A percentile compares a stretch with the other conserved stretches of the same genome.
Conservation (phyloP, 257 asterid species). For the Solanum bukasovii region DNA sequence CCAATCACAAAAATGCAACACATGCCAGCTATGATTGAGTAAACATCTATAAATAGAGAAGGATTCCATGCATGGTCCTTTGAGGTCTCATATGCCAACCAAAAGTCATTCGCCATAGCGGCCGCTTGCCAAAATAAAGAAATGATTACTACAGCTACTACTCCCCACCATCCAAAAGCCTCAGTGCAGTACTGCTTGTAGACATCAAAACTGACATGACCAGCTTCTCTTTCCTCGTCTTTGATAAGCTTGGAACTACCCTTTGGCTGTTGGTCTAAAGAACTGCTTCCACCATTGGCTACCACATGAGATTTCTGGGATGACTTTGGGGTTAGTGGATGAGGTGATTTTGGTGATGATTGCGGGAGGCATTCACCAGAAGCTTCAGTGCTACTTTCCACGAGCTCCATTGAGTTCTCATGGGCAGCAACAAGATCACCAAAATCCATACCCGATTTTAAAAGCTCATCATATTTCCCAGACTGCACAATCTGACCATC, state of each 20-base stretch:
- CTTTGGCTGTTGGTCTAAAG: slow-evolving; percentile 11
- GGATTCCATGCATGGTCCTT: slow-evolving; percentile 19
- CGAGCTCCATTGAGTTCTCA: slow-evolving; percentile 52
- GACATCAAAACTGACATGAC: slow-evolving; percentile 35
- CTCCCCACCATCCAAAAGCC: slow-evolving; percentile 71
- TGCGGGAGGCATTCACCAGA: not conserved
- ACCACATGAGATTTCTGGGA: slow-evolving; percentile 16
- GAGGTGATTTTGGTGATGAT: slow-evolving; percentile 13
- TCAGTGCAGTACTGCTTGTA: slow-evolving; percentile 48
- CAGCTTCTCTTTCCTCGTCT: slow-evolving; percentile 69
- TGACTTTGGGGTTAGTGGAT: slow-evolving; percentile 12
- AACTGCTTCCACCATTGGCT: slow-evolving; percentile 3
- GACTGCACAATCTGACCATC: slow-evolving; percentile 66
- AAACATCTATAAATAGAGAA: slow-evolving; percentile 30
- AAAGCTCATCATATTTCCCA: slow-evolving; percentile 47
- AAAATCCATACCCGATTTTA: slow-evolving; percentile 39
- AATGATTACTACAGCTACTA: slow-evolving; percentile 18
- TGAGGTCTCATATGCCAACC: slow-evolving; percentile 74
- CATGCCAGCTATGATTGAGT: slow-evolving; percentile 23
- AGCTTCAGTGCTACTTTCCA: slow-evolving; percentile 23
- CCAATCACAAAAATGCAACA: slow-evolving; percentile 15
- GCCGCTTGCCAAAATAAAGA: slow-evolving; percentile 37
- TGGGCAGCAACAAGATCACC: slow-evolving; percentile 64
- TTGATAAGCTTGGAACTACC: slow-evolving; percentile 45
- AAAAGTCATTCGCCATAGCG: slow-evolving; percentile 46